Evolutionary conservation across 1,284 basidiomycete species (phyloP).

Genomic region (Microbotryum silenes-acaulis): DNA sequence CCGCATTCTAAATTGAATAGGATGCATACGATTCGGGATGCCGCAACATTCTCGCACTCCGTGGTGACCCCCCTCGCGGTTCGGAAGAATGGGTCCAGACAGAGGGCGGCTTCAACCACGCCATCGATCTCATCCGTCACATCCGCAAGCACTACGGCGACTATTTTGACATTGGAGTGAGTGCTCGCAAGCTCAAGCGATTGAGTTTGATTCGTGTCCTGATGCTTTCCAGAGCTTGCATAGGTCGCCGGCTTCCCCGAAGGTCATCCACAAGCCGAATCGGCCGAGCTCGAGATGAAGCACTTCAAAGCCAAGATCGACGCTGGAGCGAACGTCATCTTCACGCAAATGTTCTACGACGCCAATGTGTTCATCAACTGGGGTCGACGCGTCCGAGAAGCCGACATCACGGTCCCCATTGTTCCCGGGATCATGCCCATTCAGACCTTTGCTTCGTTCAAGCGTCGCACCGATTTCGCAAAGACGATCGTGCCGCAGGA

Average conservation of each 20-base stretch:
- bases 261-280: constrained; percentile 66
- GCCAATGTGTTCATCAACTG: constrained; percentile 72
- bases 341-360: constrained; percentile 98
- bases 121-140: constrained; percentile 80
- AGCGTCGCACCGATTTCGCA: constrained; percentile 81
- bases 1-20: constrained; percentile 43
- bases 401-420: constrained; percentile 80
- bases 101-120: constrained; percentile 78
- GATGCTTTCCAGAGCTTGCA: constrained; percentile 19
- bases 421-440: constrained; percentile 98
- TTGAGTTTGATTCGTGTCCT: constrained; percentile 1
- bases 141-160: constrained; percentile 79
- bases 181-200: constrained; percentile 6
- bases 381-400: constrained; percentile 61
- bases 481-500: constrained; percentile 67
- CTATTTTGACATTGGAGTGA: constrained; percentile 79
- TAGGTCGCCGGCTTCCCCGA: constrained; percentile 72
- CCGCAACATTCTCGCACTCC: constrained; percentile 81
- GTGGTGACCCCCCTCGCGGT: constrained; percentile 89
- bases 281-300: constrained; percentile 63
- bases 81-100: constrained; percentile 85
- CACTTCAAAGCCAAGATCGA: constrained; percentile 84
- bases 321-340: constrained; percentile 89
- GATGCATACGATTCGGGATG: constrained; percentile 74
- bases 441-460: constrained; percentile 89